Evolutionary conservation across 805 yeast genomes (phyloP), one percentile per base, ranked within the genome.

Genomic region (Soucietia sequanensis): DNA sequence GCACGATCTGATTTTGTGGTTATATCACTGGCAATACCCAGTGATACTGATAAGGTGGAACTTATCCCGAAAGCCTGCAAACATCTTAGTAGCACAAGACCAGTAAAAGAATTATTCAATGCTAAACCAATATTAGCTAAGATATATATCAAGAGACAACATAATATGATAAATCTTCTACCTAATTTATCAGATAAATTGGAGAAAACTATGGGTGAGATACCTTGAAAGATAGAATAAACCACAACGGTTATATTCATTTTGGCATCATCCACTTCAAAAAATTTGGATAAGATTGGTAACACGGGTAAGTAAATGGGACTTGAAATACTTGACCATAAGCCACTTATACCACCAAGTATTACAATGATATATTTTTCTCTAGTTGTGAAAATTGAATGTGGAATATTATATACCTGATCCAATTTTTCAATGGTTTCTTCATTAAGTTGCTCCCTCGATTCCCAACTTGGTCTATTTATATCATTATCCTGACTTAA

Each of bases 241-340:
- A 82, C 80, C 1, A 87, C 89, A 18, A 88, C 81, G 0, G 93
- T 74, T 11, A 84, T 47, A 52, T 87, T 86, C 27, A 78, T 76
- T 35, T 65, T 56, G 38, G 75, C 83, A 27, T 76, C 75, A 3
- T 77, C 51, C 5, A 80, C 74, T 27, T 65, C 29, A 45, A 87
- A 84, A 19, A 75, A 56, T 0, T 56, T 45, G 30, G 78, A 75
- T 6, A 88, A 58, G 7, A 65, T 64, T 0, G 79, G 73, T 14
- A 87, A 59, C 0, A 86, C 86, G 0, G 95, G 95, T 56, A 83
- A 80, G 52, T 84, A 87, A 12, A 86, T 83, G 0, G 93, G 82
- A 36, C 81, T 72, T 1, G 89, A 77, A 4, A 84, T 60, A 0
- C 89, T 66, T 0, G 95, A 84, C 62, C 81, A 80, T 16, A 77